Base-by-base conservation (phyloP, 345 rosid species). In the Carallia pectinifolia region DNA sequence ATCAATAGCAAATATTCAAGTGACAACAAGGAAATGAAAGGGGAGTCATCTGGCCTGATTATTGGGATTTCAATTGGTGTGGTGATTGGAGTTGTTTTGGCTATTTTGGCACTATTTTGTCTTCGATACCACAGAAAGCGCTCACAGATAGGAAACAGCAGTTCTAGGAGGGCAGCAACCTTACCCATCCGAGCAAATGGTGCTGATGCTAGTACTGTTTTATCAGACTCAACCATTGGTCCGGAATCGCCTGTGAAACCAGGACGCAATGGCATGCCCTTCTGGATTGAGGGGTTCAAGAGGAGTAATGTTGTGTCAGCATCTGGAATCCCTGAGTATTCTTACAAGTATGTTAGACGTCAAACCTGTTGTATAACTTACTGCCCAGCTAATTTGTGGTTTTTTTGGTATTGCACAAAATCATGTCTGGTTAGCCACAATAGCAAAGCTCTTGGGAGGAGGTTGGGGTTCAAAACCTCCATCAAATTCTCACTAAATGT, bases 311-410 rank as follows among this genome's bases (percentile, higher is more conserved):
- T 77, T 17, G 83, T 89, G 62, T 81, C 97, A 54, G 77, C 86
- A 23, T 96, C 99, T 74, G 99, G 99, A 76, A 90, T 96, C 79
- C 96, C 91, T 0, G 98, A 88, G 78, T 92, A 92, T 77, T 85
- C 95, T 75, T 96, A 87, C 84, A 96, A 84, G 99, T 96, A 85
- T 66, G 86, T 66, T 58, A 73, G 70, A 62, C 67, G 54, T 58
- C 40, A 53, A 60, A 70, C 40, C 66, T 31, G 3, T 66, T 6
- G 6, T 23, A 0, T 12, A 18, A 31, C 15, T 62, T 34, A 53
- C 65, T 34, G 58, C 5, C 29, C 65, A 36, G 31, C 38, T 70
- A 13, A 7, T 56, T 27, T 7, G 16, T 56, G 31, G 7, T 23
- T 56, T 56, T 27, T 56, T 56, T 17, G 7, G 7, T 23, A 55